These are phyloP conservation scores for Powellomyces hirtus DNA, from an alignment of 192 early-diverging fungal species.

Conservation along the genomic window DNA sequence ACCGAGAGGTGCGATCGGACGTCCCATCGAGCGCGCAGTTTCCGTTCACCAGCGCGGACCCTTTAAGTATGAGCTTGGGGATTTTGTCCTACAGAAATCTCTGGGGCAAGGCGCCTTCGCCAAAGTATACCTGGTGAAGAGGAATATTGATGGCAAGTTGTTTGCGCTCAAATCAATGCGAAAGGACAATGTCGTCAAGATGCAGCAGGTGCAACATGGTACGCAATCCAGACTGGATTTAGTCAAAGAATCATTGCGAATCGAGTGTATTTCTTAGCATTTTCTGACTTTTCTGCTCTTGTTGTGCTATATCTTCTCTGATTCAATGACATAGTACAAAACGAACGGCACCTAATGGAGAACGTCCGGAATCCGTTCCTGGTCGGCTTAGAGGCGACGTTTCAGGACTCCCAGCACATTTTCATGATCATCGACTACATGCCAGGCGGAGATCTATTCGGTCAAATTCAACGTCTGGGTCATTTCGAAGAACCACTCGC, in stretches of 20 bases:
- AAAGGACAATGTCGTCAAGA: constrained; percentile 81
- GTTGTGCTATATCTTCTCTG: too few relatives aligned
- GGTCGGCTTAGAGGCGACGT: constrained; percentile 39
- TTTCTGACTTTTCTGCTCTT: too few relatives aligned
- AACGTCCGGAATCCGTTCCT: constrained; percentile 40
- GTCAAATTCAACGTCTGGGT: constrained; percentile 51
- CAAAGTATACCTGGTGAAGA: constrained; percentile 81
- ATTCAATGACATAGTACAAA: constrained; percentile 64
- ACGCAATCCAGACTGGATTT: too few relatives aligned
- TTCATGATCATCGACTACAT: constrained; percentile 54
- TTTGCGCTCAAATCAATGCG: constrained; percentile 91
- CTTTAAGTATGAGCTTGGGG: constrained; percentile 50
- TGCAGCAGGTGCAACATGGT: constrained; percentile 66
- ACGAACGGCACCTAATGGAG: constrained; percentile 82
- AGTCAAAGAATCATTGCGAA: too few relatives aligned
- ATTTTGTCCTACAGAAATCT: constrained; percentile 77
- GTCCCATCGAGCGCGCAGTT: constrained; percentile 28
- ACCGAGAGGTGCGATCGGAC: neutral
- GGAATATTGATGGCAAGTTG: constrained; percentile 65
- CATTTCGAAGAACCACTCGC: constrained; percentile 27
- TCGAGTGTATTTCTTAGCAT: too few relatives aligned
- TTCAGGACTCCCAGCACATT: constrained; percentile 46
- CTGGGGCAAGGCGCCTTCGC: constrained; percentile 91
- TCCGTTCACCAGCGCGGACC: constrained; percentile 34
- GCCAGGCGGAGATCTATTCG: constrained; percentile 2